phyloP scores from a whole-genome alignment of 495 filamentous ascomycete species.

The Annulohypoxylon stygium region DNA sequence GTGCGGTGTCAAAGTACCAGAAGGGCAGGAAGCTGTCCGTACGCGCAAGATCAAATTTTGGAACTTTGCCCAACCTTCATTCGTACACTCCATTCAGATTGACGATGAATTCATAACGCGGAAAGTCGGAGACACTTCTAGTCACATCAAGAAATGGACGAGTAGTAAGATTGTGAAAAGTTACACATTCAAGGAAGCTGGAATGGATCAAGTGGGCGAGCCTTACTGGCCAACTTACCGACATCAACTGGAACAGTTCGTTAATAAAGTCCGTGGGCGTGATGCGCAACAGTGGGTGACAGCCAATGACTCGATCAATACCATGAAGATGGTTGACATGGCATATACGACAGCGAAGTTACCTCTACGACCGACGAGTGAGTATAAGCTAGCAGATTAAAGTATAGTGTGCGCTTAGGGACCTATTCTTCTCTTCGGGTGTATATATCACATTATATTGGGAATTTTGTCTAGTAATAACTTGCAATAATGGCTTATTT shows the following conservation, averaged over 20 bases:
- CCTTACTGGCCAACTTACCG: conserved; percentile 65
- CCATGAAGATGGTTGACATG: conserved; percentile 67
- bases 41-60: conserved; percentile 59
- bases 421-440: background rate
- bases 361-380: conserved; percentile 56
- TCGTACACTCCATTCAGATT: conserved; percentile 68
- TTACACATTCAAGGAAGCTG: conserved; percentile 59
- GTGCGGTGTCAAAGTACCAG: conserved; percentile 49
- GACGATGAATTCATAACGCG: conserved; percentile 59
- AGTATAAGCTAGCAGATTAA: conserved; percentile 20
- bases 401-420: background rate
- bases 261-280: conserved; percentile 64
- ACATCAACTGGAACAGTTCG: conserved; percentile 69
- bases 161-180: conserved; percentile 58
- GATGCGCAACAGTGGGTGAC: conserved; percentile 65
- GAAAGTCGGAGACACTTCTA: conserved; percentile 39
- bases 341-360: conserved; percentile 65
- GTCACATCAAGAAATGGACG: conserved; percentile 59
- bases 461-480: background rate
- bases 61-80: conserved; percentile 54
- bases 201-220: conserved; percentile 55
- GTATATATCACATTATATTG: background rate
- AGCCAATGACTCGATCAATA: conserved; percentile 63
- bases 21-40: conserved; percentile 54
- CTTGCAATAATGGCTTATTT: too few relatives aligned